A percentile compares a stretch with the other conserved stretches of the same genome.
Conservation (phyloP, 2,329 filamentous ascomycete species). For the Alternaria metachromatica region DNA sequence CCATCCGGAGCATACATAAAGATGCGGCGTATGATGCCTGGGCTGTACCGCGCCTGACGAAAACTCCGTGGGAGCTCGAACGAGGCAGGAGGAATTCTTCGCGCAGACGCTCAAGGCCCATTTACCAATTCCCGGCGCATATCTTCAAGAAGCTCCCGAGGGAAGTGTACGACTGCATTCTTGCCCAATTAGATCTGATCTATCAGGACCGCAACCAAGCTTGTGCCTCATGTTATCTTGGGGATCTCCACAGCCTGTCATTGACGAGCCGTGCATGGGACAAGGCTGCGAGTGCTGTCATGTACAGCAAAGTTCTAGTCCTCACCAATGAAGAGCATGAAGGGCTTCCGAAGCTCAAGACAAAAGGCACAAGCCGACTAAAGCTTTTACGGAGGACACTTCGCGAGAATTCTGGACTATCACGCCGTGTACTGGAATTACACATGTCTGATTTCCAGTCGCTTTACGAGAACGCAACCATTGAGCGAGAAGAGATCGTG, state of each 20-base stretch:
- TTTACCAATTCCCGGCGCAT: conserved; percentile 30
- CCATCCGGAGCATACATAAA: not conserved
- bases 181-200: conserved; percentile 57
- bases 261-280: conserved; percentile 65
- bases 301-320: conserved; percentile 61
- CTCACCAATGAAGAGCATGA: conserved; percentile 51
- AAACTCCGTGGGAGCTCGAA: conserved; percentile 50
- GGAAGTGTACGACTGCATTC: conserved; percentile 63
- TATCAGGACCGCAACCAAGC: conserved; percentile 48
- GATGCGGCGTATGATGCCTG: conserved; percentile 5
- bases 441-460: conserved; percentile 59
- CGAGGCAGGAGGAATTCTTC: conserved; percentile 40
- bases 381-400: conserved; percentile 63
- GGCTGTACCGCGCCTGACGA: conserved; percentile 33
- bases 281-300: conserved; percentile 55
- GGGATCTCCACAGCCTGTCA: conserved; percentile 61
- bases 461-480: conserved; percentile 45
- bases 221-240: conserved; percentile 62
- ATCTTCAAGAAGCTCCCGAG: conserved; percentile 58
- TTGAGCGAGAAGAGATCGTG: conserved; percentile 58
- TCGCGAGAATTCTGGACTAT: conserved; percentile 58
- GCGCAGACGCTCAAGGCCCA: conserved; percentile 33
- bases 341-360: conserved; percentile 47
- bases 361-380: conserved; percentile 59
- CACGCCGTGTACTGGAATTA: conserved; percentile 60